Evolutionary conservation across 805 yeast species (phyloP).

Genomic region (Yarrowia sp.): DNA sequence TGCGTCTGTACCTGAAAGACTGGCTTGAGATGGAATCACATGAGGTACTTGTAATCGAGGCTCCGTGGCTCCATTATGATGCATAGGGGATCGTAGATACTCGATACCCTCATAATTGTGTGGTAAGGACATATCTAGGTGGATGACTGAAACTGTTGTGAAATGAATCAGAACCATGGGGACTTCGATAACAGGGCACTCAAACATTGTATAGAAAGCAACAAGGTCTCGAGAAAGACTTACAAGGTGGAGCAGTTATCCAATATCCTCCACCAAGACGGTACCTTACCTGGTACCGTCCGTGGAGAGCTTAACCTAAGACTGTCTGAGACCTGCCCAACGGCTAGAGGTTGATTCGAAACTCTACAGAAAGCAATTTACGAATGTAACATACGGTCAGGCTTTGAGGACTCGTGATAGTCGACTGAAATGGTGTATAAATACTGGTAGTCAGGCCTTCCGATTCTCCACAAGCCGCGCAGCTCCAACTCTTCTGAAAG

Average conservation of each 20-base stretch:
- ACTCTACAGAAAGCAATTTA: background rate
- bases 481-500: background rate
- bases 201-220: background rate
- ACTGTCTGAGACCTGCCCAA: constrained; percentile 8
- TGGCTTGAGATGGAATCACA: background rate
- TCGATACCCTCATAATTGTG: too few species aligned
- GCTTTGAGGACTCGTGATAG: background rate
- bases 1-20: constrained; percentile 3
- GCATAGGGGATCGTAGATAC: background rate
- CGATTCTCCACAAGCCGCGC: background rate
- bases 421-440: background rate
- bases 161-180: background rate
- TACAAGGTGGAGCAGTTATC: background rate
- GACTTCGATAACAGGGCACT: background rate
- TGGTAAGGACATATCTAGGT: too few species aligned
- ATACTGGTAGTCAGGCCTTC: background rate
- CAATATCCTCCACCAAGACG: background rate
- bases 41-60: too few species aligned
- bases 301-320: constrained; percentile 8
- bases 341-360: constrained; percentile 17
- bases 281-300: background rate
- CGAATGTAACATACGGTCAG: background rate
- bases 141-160: too few species aligned
- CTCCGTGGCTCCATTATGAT: background rate
- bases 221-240: background rate